phyloP scores from a whole-genome alignment of 2,329 filamentous ascomycete species.

The Apiospora sp. region DNA sequence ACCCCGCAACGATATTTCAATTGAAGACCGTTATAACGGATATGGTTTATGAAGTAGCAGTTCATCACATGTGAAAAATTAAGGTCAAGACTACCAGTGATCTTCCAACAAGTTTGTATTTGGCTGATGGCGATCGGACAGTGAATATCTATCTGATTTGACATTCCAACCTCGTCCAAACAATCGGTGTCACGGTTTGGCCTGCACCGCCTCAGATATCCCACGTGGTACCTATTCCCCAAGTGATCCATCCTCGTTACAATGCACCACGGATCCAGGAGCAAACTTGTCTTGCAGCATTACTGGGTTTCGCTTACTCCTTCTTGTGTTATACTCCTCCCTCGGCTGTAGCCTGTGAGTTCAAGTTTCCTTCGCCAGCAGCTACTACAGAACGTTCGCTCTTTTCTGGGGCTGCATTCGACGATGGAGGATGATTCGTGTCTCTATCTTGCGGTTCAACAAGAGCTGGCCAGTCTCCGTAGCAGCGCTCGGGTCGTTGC shows the following conservation, averaged over 20 bases:
- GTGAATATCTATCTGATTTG: not conserved
- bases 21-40: not conserved
- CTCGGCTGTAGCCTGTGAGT: not conserved
- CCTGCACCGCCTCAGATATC: not conserved
- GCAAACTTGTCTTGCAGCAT: not conserved
- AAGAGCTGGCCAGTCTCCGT: not conserved
- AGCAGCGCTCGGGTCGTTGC: not conserved
- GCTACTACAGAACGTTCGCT: not conserved
- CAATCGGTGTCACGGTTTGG: no score
- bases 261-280: not conserved
- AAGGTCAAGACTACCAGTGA: not conserved
- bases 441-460: not conserved
- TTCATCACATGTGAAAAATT: not conserved
- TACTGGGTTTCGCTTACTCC: not conserved
- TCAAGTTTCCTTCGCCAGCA: not conserved
- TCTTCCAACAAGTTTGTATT: not conserved
- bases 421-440: not conserved
- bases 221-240: not conserved
- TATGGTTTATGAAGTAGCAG: not conserved
- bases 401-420: not conserved
- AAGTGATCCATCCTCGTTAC: not conserved
- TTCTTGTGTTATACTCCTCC: no score
- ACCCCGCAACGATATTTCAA: not conserved
- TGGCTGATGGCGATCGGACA: not conserved
- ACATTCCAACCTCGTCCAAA: not conserved